phyloP scores from a whole-genome alignment of 768 basidiomycete species.

The Gloeostereum incarnatum region DNA sequence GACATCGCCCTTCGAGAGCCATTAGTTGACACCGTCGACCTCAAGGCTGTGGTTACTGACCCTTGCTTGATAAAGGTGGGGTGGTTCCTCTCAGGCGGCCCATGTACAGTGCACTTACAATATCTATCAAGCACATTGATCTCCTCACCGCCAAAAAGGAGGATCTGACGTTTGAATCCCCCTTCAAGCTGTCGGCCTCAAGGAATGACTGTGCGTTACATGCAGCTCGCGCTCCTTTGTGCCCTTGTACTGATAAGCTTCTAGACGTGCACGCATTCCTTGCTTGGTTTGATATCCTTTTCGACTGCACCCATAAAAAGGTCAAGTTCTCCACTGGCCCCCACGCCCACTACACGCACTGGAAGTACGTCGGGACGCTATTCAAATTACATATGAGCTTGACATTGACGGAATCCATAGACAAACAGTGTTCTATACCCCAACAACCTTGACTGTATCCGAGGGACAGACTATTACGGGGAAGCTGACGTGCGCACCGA shows the following conservation, averaged over 20 bases:
- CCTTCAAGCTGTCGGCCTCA: constrained; percentile 74
- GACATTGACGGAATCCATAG: constrained; percentile 21
- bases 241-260: constrained; percentile 5
- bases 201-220: constrained; percentile 84
- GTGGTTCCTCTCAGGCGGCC: background rate
- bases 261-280: constrained; percentile 95
- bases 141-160: constrained; percentile 90
- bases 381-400: background rate
- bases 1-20: constrained; percentile 96
- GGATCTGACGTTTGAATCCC: constrained; percentile 78
- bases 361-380: constrained; percentile 61
- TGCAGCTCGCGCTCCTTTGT: background rate
- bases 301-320: constrained; percentile 93
- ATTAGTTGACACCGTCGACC: constrained; percentile 96
- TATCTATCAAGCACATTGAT: constrained; percentile 63
- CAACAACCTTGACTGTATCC: constrained; percentile 58
- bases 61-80: constrained; percentile 82
- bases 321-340: constrained; percentile 96
- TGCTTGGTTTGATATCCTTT: constrained; percentile 97
- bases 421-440: constrained; percentile 98
- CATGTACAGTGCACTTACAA: background rate
- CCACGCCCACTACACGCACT: constrained; percentile 92
- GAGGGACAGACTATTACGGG: constrained; percentile 72
- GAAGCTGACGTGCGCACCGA: constrained; percentile 71
- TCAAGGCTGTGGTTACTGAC: constrained; percentile 91